Percentiles rank a stretch among this genome's conserved stretches.
Conservation (phyloP, 371 early-diverging fungal genomes). For the Mortierella sp. region DNA sequence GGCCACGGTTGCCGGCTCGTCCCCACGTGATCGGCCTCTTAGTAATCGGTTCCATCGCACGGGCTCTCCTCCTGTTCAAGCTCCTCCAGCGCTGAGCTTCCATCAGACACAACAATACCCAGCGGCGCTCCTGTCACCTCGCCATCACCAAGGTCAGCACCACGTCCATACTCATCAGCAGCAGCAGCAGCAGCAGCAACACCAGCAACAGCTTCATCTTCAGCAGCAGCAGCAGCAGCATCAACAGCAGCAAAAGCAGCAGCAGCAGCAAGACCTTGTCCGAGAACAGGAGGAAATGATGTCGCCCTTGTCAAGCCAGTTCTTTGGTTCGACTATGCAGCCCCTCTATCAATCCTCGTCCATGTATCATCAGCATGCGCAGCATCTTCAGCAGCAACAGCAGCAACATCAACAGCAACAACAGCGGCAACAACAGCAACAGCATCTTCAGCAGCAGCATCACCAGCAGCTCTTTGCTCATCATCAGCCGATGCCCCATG, state of each 20-base stretch:
- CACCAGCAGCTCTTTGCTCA: slow-evolving; percentile 4
- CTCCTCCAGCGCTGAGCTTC: slow-evolving; percentile 17
- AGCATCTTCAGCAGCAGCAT: slow-evolving; percentile 16
- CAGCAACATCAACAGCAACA: background rate
- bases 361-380: no score
- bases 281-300: slow-evolving; percentile 21
- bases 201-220: slow-evolving; percentile 12
- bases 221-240: slow-evolving; percentile 16
- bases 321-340: slow-evolving; percentile 18
- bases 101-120: slow-evolving; percentile 2
- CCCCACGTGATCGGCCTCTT: background rate
- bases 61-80: slow-evolving; percentile 11
- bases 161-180: slow-evolving; percentile 8
- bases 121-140: background rate
- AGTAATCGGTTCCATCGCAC: background rate
- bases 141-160: background rate
- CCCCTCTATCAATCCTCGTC: slow-evolving; percentile 1
- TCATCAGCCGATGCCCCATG: background rate
- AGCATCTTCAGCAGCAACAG: background rate
- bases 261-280: slow-evolving; percentile 10
- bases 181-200: slow-evolving; percentile 12
- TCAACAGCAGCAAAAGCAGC: slow-evolving; percentile 18
- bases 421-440: slow-evolving; percentile 1
- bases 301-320: slow-evolving; percentile 27
- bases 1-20: no score